Evolutionary conservation across 2,329 filamentous ascomycete species (phyloP).

Genomic region (Fusarium heterosporum): DNA sequence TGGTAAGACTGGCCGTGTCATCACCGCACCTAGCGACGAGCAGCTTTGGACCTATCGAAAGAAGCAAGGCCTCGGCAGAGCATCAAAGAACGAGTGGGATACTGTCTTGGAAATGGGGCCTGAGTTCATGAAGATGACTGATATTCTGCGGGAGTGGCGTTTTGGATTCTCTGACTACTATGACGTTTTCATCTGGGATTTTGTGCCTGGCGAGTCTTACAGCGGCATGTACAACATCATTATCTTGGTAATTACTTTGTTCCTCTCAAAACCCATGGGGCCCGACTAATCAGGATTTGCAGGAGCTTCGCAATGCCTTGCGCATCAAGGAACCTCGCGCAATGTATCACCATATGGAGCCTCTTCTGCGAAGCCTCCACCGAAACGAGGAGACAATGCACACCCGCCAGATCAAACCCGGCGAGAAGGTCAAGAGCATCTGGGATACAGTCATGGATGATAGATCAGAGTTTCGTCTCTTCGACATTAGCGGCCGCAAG

Average conservation of each 20-base stretch:
- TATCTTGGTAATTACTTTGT: constrained; percentile 20
- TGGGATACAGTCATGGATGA: constrained; percentile 44
- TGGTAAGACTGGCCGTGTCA: constrained; percentile 48
- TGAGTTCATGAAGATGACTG: constrained; percentile 42
- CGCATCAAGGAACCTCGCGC: constrained; percentile 41
- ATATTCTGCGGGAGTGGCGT: constrained; percentile 44
- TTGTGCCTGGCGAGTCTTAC: constrained; percentile 35
- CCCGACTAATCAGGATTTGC: not conserved
- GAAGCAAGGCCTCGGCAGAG: constrained; percentile 44
- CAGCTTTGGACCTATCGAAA: constrained; percentile 46
- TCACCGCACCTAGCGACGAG: constrained; percentile 44
- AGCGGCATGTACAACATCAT: constrained; percentile 38
- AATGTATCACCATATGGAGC: constrained; percentile 42
- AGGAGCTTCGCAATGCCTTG: constrained; percentile 47
- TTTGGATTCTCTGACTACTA: constrained; percentile 48
- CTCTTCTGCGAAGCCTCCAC: constrained; percentile 38
- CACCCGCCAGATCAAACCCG: constrained; percentile 42
- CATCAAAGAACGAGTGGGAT: constrained; percentile 46
- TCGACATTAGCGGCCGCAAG: constrained; percentile 3
- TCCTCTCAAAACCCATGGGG: accelerated
- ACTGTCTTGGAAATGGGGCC: constrained; percentile 42
- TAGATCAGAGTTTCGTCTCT: constrained; percentile 30
- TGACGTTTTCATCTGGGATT: constrained; percentile 48
- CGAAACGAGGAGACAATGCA: constrained; percentile 41
- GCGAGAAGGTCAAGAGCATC: constrained; percentile 39